Conservation (phyloP, 2,329 filamentous ascomycete species). For the Fusarium pseudonygamai region DNA sequence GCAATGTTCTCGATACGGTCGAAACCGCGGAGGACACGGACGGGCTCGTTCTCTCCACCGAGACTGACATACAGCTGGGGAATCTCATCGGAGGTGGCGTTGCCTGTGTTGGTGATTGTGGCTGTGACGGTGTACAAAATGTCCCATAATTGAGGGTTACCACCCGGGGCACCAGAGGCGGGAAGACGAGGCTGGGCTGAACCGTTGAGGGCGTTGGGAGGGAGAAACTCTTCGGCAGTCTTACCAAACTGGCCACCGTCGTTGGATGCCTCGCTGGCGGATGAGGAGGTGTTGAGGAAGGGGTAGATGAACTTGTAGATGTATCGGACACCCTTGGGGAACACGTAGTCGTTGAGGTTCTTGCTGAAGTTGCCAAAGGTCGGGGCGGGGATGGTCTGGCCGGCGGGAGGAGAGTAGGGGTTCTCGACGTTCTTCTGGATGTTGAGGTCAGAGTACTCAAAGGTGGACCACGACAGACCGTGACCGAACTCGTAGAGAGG, state of each 20-base stretch:
- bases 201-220: conserved; percentile 64
- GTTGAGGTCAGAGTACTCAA: conserved; percentile 75
- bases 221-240: conserved; percentile 67
- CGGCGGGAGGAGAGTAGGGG: conserved; percentile 67
- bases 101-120: conserved; percentile 77
- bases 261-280: conserved; percentile 62
- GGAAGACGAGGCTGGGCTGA: conserved; percentile 64
- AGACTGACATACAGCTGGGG: conserved; percentile 83
- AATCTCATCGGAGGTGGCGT: conserved; percentile 72
- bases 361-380: conserved; percentile 71
- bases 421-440: conserved; percentile 61
- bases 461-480: conserved; percentile 83
- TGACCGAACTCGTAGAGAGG: conserved; percentile 85
- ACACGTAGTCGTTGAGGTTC: conserved; percentile 71
- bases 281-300: conserved; percentile 73
- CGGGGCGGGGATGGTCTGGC: conserved; percentile 70
- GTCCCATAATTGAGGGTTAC: conserved; percentile 74
- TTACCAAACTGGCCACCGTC: conserved; percentile 68
- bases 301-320: conserved; percentile 73
- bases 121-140: conserved; percentile 73
- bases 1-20: conserved; percentile 75
- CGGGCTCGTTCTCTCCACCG: conserved; percentile 78
- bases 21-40: conserved; percentile 78
- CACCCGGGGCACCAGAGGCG: conserved; percentile 66
- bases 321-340: conserved; percentile 66